Evolutionary conservation across 352 stramenopile genomes (phyloP).

Genomic region (Phytophthora podocarpi): DNA sequence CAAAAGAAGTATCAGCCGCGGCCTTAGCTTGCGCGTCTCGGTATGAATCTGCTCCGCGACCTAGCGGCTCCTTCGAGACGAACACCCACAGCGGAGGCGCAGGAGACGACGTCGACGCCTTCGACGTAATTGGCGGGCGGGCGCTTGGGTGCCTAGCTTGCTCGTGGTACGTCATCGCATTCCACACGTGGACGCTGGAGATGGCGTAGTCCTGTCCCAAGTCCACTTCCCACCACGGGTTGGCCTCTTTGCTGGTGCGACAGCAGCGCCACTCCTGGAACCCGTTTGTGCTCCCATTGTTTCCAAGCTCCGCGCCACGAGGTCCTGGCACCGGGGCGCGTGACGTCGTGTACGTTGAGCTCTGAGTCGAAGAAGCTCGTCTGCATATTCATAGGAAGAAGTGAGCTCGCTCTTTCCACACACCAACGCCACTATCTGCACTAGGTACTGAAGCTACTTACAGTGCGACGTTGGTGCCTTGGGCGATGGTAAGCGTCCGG

Average conservation of each 20-base stretch:
- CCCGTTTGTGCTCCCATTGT: conserved; percentile 71
- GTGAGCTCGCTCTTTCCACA: not conserved
- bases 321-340: conserved; percentile 44
- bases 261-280: conserved; percentile 72
- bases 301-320: conserved; percentile 52
- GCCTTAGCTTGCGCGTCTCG: conserved; percentile 25
- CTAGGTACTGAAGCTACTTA: no score
- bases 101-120: conserved; percentile 30
- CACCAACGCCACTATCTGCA: no score
- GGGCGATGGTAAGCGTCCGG: conserved; percentile 54
- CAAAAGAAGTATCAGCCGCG: conserved; percentile 5
- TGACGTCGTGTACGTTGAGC: conserved; percentile 56
- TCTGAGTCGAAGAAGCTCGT: conserved; percentile 38
- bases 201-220: conserved; percentile 42
- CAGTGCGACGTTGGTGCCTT: conserved; percentile 55
- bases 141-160: conserved; percentile 49
- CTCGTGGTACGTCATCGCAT: conserved; percentile 74
- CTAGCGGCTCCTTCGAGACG: conserved; percentile 54
- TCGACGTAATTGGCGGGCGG: conserved; percentile 46
- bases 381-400: not conserved
- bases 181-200: conserved; percentile 66
- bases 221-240: conserved; percentile 81
- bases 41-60: conserved; percentile 14
- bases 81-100: conserved; percentile 59
- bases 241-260: conserved; percentile 58